phyloP scores from a whole-genome alignment of 1,284 basidiomycete species.

The Kalmanozyma brasiliensis region DNA sequence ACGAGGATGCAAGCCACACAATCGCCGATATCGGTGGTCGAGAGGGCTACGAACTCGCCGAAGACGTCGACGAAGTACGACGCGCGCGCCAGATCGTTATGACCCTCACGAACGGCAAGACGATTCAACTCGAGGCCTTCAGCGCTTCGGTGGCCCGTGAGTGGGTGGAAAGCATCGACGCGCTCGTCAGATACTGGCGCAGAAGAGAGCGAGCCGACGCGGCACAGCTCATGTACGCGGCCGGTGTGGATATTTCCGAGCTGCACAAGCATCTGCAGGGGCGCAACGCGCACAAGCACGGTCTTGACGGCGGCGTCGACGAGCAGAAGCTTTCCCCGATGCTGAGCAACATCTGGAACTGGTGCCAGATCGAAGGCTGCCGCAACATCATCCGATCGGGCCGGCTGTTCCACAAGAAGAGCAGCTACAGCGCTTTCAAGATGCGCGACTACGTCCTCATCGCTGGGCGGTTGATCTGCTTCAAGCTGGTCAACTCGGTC shows the following conservation, averaged over 20 bases:
- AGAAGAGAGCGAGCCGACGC: slow-evolving; percentile 78
- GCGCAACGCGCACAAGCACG: slow-evolving; percentile 2
- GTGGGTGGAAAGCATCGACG: slow-evolving; percentile 79
- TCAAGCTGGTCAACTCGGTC: slow-evolving; percentile 59
- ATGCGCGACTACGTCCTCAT: slow-evolving; percentile 60
- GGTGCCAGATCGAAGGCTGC: slow-evolving; percentile 82
- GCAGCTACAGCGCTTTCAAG: slow-evolving; percentile 54
- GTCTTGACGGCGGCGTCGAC: slow-evolving; percentile 16
- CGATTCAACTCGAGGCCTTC: slow-evolving; percentile 76
- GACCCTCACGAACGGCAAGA: slow-evolving; percentile 75
- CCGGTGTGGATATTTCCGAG: slow-evolving; percentile 71
- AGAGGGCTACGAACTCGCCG: slow-evolving; percentile 71
- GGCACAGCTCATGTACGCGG: slow-evolving; percentile 78
- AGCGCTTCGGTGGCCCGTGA: slow-evolving; percentile 74
- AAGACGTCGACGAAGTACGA: slow-evolving; percentile 72
- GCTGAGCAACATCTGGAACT: slow-evolving; percentile 77
- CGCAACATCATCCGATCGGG: slow-evolving; percentile 78
- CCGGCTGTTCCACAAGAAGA: slow-evolving; percentile 74
- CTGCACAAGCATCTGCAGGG: slow-evolving; percentile 32
- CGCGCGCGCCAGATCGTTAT: slow-evolving; percentile 82
- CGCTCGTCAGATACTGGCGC: slow-evolving; percentile 80
- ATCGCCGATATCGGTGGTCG: slow-evolving; percentile 80
- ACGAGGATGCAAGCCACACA: slow-evolving; percentile 68
- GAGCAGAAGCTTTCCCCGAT: slow-evolving; percentile 71
- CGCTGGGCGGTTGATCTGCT: slow-evolving; percentile 59